Evolutionary conservation across 257 asterid species (phyloP), one percentile per base, ranked within the genome.

Genomic region (Jaltomata sinuosa): DNA sequence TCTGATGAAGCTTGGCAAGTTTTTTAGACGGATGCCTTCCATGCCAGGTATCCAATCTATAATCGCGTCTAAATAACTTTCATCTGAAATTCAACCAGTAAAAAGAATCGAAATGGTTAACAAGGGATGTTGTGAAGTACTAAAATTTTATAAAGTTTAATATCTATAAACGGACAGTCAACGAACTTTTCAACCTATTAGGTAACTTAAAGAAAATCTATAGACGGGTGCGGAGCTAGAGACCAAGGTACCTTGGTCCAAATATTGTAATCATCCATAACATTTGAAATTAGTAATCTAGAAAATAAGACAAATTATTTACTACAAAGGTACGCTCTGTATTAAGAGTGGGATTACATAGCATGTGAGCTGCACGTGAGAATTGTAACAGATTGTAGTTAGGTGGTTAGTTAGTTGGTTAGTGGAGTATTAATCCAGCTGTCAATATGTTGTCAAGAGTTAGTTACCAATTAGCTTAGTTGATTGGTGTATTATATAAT

Each of bases 41-140:
- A 89, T 85, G 27, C 83, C 84, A 1, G 86, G 87, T 40, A 87
- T 85, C 90, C 88, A 89, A 69, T 87, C 89, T 22, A 89, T 45
- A 1, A 18, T 45, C 12, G 81, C 83, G 4, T 85, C 88, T 7
- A 89, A 84, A n/a, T n/a, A n/a, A n/a, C n/a, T n/a, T 11, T 61
- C 69, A 87, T 87, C 91, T 88, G 89, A 61, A 61, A 27, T 3
- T 69, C 32, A 83, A 27, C 29, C 22, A 14, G 32, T 9, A 42
- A 45, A 10, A 25, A 45, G 27, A 34, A 59, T 16, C 11, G 3
- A 0, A 18, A 72, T 31, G 6, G 22, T 62, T 12, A n/a, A 62
- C 34, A 11, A 25, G 18, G 34, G 68, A 61, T 62, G 40, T 64
- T 64, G 29, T 8, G 9, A 64, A 29, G 72, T 64, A 31, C 21